Conservation (phyloP, 768 basidiomycete species). For the Rhodosporidiobolus odoratus region DNA sequence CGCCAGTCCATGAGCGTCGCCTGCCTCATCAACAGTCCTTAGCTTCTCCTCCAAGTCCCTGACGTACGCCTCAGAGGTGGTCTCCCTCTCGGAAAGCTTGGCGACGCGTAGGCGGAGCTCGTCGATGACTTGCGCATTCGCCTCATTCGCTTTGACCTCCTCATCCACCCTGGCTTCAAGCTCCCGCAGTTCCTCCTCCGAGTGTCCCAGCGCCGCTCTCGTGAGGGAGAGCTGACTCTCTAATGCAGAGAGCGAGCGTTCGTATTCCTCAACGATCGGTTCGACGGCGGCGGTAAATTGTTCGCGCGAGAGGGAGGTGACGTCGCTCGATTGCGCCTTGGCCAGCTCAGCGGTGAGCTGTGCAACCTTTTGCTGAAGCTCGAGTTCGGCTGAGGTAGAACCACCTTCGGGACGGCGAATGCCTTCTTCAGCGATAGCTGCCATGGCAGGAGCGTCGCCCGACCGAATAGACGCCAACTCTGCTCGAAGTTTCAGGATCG, state of each 20-base stretch:
- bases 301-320: slow-evolving; percentile 49
- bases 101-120: slow-evolving; percentile 73
- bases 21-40: slow-evolving; percentile 73
- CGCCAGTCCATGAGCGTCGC: slow-evolving; percentile 67
- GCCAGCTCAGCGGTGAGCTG: slow-evolving; percentile 85
- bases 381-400: slow-evolving; percentile 55
- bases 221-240: slow-evolving; percentile 87
- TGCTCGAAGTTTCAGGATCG: slow-evolving; percentile 74
- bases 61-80: slow-evolving; percentile 89
- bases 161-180: slow-evolving; percentile 72
- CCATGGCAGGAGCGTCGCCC: slow-evolving; percentile 42
- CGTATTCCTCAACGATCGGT: slow-evolving; percentile 97
- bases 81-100: slow-evolving; percentile 80
- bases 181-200: slow-evolving; percentile 87
- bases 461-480: slow-evolving; percentile 61
- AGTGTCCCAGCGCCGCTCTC: slow-evolving; percentile 74
- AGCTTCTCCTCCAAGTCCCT: slow-evolving; percentile 89
- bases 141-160: slow-evolving; percentile 63
- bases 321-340: slow-evolving; percentile 57
- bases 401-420: slow-evolving; percentile 5
- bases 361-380: slow-evolving; percentile 73
- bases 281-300: slow-evolving; percentile 59
- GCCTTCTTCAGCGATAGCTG: slow-evolving; percentile 46
- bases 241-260: slow-evolving; percentile 90
- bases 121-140: slow-evolving; percentile 78